These are phyloP conservation scores for Hebeloma cylindrosporum DNA, from an alignment of 768 basidiomycete species.

Conservation along the genomic window DNA sequence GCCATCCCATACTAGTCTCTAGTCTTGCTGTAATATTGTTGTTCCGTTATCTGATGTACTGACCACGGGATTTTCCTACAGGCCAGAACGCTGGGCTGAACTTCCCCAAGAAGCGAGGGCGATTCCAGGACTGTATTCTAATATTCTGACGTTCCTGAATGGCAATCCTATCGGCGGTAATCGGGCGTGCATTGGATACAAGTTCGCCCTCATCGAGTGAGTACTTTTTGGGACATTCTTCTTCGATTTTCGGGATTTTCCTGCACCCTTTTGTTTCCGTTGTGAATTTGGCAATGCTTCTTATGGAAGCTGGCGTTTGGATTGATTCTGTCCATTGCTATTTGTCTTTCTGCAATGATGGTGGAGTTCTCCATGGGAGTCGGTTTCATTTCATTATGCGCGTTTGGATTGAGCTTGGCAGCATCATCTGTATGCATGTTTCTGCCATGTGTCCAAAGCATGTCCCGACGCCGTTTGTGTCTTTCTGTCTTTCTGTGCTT, in stretches of 20 bases:
- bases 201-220: slow-evolving; percentile 61
- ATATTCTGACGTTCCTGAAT: slow-evolving; percentile 56
- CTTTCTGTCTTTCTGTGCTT: not conserved
- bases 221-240: slow-evolving; percentile 31
- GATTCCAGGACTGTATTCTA: slow-evolving; percentile 47
- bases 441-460: too few species aligned
- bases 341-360: too few species aligned
- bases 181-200: slow-evolving; percentile 61
- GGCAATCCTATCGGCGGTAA: slow-evolving; percentile 50
- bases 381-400: too few species aligned
- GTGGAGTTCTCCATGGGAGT: too few species aligned
- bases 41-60: slow-evolving; percentile 6
- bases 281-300: slow-evolving; percentile 1
- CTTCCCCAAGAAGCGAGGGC: slow-evolving; percentile 37
- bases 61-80: slow-evolving; percentile 22
- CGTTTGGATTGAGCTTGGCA: too few species aligned
- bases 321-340: not conserved
- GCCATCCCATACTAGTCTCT: too few species aligned
- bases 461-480: too few species aligned
- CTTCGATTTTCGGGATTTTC: slow-evolving; percentile 9
- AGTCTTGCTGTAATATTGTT: not conserved
- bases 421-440: too few species aligned
- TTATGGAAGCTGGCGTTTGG: slow-evolving; percentile 7
- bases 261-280: slow-evolving; percentile 2
- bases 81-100: slow-evolving; percentile 63